Base-by-base conservation (phyloP, 1,284 basidiomycete genomes). In the Chalciporus sp. region DNA sequence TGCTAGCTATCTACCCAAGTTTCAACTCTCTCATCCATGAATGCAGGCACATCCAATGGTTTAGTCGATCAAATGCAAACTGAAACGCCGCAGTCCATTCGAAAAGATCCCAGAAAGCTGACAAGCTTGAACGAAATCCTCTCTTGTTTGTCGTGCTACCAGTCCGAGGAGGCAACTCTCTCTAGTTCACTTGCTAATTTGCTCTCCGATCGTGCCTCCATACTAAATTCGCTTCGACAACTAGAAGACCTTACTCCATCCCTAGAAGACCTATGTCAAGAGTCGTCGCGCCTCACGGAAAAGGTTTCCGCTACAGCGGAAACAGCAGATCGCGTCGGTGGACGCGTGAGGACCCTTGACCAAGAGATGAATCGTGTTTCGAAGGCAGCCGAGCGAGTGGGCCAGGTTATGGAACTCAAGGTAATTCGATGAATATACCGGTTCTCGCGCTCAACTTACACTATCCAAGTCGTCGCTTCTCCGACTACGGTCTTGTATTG, bases 341-440 rank as follows among this genome's bases (percentile, higher is more conserved):
- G 92, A 27, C 88, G 90, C 47, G 95, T 99, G 8, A 79, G 91
- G 29, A 78, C 83, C 4, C 78, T 99, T 47, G 95, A 98, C 66
- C 90, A 94, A 65, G 93, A 98, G 74, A 94, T 96, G 82, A 80
- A 84, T 28, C 81, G 94, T 40, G 89, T 98, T 12, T 83, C 88
- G 42, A 90, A 92, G 64, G 90, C 94, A 10, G 84, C 82, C 9
- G 93, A 95, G 53, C 84, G 92, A 53, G 92, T 96, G 5, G 84
- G 83, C 1, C 89, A 93, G 68, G 88, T 94, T 43, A 87, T 94
- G 73, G 94, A 96, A 59, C 83, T 97, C 62, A 97, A 95, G 81
- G 92, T 90, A 57, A 58, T 72, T 62, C 12, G 10, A 17, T 46
- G 14, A 42, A 46, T 0, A 43, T 51, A 9, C 35, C 2, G 9